Conservation (phyloP, 2,329 filamentous ascomycete genomes). For the Sclerotinia trifoliorum region DNA sequence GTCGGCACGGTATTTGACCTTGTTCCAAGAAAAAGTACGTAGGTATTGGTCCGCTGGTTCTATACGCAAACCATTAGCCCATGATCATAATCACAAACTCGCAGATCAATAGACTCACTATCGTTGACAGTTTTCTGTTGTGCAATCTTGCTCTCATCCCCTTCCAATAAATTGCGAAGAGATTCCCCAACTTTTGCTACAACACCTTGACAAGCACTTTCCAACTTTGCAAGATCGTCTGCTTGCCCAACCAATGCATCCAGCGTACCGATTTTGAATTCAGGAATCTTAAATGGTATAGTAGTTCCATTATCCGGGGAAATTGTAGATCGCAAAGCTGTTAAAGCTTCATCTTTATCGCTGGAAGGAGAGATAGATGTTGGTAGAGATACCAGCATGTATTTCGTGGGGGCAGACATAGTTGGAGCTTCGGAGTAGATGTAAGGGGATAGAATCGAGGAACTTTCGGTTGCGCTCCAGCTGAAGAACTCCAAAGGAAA, state of each 20-base stretch:
- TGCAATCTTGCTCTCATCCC: slow-evolving; percentile 55
- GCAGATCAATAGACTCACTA: slow-evolving; percentile 54
- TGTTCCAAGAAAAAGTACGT: slow-evolving; percentile 90
- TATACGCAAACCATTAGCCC: slow-evolving; percentile 43
- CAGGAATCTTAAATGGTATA: slow-evolving; percentile 76
- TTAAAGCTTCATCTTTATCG: slow-evolving; percentile 78
- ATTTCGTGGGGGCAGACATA: slow-evolving; percentile 51
- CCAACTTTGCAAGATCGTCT: slow-evolving; percentile 89
- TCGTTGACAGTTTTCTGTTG: slow-evolving; percentile 80
- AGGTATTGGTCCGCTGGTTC: slow-evolving; percentile 96
- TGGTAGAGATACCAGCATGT: slow-evolving; percentile 87
- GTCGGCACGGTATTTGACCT: slow-evolving; percentile 93
- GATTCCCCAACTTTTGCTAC: slow-evolving; percentile 70
- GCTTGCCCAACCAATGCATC: slow-evolving; percentile 95
- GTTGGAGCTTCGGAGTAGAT: slow-evolving; percentile 19
- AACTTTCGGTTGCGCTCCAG: background rate
- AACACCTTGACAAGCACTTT: slow-evolving; percentile 73
- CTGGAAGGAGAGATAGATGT: slow-evolving; percentile 79
- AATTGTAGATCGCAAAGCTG: slow-evolving; percentile 70
- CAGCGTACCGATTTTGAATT: slow-evolving; percentile 96
- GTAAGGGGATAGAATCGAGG: background rate
- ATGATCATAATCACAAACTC: background rate
- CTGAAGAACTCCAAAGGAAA: background rate
- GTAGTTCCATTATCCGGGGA: slow-evolving; percentile 73
- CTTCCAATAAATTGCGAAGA: slow-evolving; percentile 38